Conservation (phyloP, 2,329 filamentous ascomycete genomes). For the Bisporella sp. region DNA sequence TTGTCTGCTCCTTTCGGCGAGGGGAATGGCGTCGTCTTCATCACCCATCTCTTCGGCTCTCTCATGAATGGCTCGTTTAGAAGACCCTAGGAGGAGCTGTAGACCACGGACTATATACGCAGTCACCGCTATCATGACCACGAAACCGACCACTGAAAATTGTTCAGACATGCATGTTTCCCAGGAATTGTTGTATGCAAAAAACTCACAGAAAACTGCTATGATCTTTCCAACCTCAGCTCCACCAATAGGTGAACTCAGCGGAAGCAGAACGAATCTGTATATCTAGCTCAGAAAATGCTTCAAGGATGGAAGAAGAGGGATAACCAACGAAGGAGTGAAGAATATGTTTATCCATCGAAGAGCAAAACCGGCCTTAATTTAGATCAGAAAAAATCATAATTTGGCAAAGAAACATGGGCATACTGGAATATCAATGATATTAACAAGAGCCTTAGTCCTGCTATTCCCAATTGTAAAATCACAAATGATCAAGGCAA, state of each 20-base stretch:
- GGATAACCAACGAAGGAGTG: constrained; percentile 7
- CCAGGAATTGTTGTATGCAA: background rate
- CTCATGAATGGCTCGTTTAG: constrained; percentile 44
- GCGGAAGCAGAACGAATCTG: constrained; percentile 48
- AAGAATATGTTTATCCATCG: constrained; percentile 13
- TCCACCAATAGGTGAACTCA: constrained; percentile 46
- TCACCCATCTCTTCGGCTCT: constrained; percentile 43
- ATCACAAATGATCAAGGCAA: constrained; percentile 41
- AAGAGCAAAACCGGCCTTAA: constrained; percentile 9
- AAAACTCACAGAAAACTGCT: constrained; percentile 45
- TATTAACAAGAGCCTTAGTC: constrained; percentile 39
- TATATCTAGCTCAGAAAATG: constrained; percentile 1
- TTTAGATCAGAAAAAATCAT: constrained; percentile 3
- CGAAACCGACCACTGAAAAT: constrained; percentile 44
- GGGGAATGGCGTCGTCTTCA: constrained; percentile 40
- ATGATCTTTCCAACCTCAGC: constrained; percentile 52
- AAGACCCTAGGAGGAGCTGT: constrained; percentile 42
- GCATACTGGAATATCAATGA: constrained; percentile 47
- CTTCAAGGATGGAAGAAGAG: background rate
- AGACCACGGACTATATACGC: constrained; percentile 48
- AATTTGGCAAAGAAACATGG: background rate
- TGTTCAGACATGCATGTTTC: background rate
- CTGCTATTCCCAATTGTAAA: constrained; percentile 38
- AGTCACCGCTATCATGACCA: constrained; percentile 43
- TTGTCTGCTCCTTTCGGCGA: constrained; percentile 25